Conservation (phyloP, 805 yeast genomes). For the Jamesozyma spencerorum region DNA sequence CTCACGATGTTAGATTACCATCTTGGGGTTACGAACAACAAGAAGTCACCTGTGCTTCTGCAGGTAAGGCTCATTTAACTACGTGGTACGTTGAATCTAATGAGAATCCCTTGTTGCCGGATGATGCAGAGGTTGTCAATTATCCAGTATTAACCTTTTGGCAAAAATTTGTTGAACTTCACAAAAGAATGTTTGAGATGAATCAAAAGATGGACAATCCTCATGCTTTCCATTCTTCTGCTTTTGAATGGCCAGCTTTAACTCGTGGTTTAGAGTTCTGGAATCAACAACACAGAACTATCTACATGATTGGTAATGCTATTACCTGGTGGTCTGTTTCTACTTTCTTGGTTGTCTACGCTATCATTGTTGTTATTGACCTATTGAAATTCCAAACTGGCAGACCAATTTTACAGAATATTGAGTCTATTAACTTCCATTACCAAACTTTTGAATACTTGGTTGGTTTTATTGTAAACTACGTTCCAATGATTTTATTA, state of each 20-base stretch:
- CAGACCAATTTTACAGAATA: conserved; percentile 38
- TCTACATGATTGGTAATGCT: conserved; percentile 71
- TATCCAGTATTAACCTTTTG: conserved; percentile 48
- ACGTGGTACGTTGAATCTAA: conserved; percentile 72
- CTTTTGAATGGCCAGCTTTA: conserved; percentile 66
- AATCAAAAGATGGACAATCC: conserved; percentile 57
- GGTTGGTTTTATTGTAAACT: conserved; percentile 68
- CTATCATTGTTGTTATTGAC: conserved; percentile 35
- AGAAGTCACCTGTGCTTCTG: conserved; percentile 73
- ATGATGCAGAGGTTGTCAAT: conserved; percentile 40
- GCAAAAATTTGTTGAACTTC: conserved; percentile 55
- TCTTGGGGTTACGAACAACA: conserved; percentile 78
- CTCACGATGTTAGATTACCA: conserved; percentile 64
- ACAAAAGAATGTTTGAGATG: conserved; percentile 64
- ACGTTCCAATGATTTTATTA: conserved; percentile 71
- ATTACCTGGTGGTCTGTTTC: conserved; percentile 69
- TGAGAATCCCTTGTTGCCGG: conserved; percentile 39
- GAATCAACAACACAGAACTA: conserved; percentile 43
- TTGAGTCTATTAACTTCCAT: conserved; percentile 54
- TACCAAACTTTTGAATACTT: conserved; percentile 51
- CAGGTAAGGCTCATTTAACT: conserved; percentile 52
- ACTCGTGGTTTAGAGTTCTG: conserved; percentile 76
- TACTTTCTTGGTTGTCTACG: conserved; percentile 40
- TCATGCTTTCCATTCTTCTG: conserved; percentile 63
- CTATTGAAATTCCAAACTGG: conserved; percentile 60